Evolutionary conservation across 139 green algal genomes (phyloP).

Genomic region (Coelastrella sp.): DNA sequence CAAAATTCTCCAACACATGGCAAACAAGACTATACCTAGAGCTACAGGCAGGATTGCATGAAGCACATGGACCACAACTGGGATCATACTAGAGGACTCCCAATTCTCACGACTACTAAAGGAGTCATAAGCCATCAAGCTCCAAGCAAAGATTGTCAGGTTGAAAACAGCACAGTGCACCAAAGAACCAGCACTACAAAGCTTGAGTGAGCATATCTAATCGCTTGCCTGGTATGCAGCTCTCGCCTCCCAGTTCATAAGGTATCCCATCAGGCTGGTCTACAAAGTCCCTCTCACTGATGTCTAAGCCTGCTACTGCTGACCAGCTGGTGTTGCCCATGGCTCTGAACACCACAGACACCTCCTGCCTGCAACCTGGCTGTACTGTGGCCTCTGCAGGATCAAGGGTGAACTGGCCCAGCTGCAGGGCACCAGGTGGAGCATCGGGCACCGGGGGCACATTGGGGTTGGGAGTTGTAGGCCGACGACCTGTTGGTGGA

Average conservation of each 20-base stretch:
- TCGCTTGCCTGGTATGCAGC: slow-evolving; percentile 72
- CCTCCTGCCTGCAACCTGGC: slow-evolving; percentile 60
- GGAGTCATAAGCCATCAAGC: too few species aligned
- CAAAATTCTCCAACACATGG: too few species aligned
- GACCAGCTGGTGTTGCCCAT: slow-evolving; percentile 41
- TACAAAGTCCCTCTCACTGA: slow-evolving; percentile 70
- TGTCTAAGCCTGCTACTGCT: slow-evolving; percentile 67
- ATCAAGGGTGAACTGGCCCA: slow-evolving; percentile 77
- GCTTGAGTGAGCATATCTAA: too few species aligned
- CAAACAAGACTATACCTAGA: too few species aligned
- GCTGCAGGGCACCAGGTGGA: slow-evolving; percentile 10
- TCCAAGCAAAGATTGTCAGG: too few species aligned
- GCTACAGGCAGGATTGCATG: too few species aligned
- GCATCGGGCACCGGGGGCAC: not conserved
- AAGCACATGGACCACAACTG: too few species aligned
- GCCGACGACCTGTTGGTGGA: not conserved
- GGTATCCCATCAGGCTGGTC: slow-evolving; percentile 73
- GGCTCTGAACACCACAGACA: slow-evolving; percentile 80
- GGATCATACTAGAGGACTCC: too few species aligned
- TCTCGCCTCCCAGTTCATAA: slow-evolving; percentile 82
- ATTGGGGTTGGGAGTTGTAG: not conserved
- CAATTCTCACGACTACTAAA: too few species aligned
- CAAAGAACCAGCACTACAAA: too few species aligned
- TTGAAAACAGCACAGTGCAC: too few species aligned
- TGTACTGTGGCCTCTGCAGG: slow-evolving; percentile 62